Base-by-base conservation (phyloP, 1,139 yeast genomes). In the Tardiomyces blankii region DNA sequence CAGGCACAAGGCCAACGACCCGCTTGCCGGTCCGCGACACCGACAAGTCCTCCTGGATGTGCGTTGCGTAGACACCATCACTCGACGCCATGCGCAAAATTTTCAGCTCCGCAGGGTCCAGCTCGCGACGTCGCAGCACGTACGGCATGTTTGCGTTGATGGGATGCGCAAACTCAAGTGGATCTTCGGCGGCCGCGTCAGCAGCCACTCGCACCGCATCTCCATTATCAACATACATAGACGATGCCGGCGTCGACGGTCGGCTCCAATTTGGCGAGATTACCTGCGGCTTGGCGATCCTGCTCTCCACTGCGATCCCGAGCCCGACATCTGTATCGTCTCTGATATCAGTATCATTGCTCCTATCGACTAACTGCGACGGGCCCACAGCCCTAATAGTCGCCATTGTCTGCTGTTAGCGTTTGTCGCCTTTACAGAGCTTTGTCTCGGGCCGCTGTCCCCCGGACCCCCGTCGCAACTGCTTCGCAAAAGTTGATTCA, bases 161-260 rank as follows among this genome's bases (percentile, higher is more conserved):
- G 19, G 58, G 56, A 44, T 55, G 58, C n/a, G 49, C 41, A 38
- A 51, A 38, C 32, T 51, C 51, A 13, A 30, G n/a, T 9, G 35
- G 35, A 11, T 30, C 35, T 4, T 30, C 35, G 7, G 7, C 25
- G 35, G 32, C 14, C 30, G 21, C 19, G 42, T 14, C 7, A n/a
- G 16, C 18, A 4, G 18, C 18, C 3, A 18, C 23, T 3, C 23
- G 39, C 19, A 38, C n/a, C 2, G 39, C 23, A 14, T 38, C 23
- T 9, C 13, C 14, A 11, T 38, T 14, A 19, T 12, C 23, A 8
- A 16, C 23, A 14, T 18, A 12, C 5, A 14, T 9, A 9, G 35
- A 21, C 25, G 25, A 30, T 5, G n/a, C 35, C 16, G 35, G 35
- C 16, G 35, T 13, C 35, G 35, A 30, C 11, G 35, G 35, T 9